Percentiles rank a stretch among this genome's conserved stretches.
These are phyloP conservation scores for Pichia phayaonensis DNA, from an alignment of 805 yeast genomes.

Conservation along the genomic window DNA sequence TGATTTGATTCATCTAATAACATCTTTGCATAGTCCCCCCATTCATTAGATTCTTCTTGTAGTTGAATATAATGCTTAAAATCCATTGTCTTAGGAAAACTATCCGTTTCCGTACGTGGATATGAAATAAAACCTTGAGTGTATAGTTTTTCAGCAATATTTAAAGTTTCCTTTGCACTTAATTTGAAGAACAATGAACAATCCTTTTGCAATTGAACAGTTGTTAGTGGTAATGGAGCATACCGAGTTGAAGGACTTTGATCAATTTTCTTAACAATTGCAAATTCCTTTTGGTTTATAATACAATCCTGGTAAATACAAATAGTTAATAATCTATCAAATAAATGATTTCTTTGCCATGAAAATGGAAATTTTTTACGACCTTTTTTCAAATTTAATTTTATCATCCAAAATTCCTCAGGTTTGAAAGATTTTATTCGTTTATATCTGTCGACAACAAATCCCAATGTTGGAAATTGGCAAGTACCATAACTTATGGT, in stretches of 20 bases:
- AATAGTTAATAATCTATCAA: constrained; percentile 61
- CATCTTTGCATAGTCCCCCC: constrained; percentile 66
- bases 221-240: constrained; percentile 86
- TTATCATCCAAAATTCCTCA: constrained; percentile 76
- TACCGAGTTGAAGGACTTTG: constrained; percentile 64
- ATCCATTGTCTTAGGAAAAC: constrained; percentile 72
- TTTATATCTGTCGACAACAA: constrained; percentile 85
- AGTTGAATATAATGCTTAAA: constrained; percentile 50
- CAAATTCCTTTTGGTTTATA: constrained; percentile 35
- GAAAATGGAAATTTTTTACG: constrained; percentile 36
- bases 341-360: constrained; percentile 72
- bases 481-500: constrained; percentile 80
- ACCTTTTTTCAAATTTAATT: constrained; percentile 41
- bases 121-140: constrained; percentile 83
- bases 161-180: constrained; percentile 73
- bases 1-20: constrained; percentile 32
- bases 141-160: constrained; percentile 76
- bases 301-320: constrained; percentile 65
- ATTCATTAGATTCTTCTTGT: constrained; percentile 46
- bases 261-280: constrained; percentile 41
- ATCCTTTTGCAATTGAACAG: constrained; percentile 85
- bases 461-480: constrained; percentile 95
- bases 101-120: constrained; percentile 97
- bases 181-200: constrained; percentile 69
- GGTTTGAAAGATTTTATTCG: constrained; percentile 63